Conservation (phyloP, 805 yeast species). For the Yamadazyma olivae region DNA sequence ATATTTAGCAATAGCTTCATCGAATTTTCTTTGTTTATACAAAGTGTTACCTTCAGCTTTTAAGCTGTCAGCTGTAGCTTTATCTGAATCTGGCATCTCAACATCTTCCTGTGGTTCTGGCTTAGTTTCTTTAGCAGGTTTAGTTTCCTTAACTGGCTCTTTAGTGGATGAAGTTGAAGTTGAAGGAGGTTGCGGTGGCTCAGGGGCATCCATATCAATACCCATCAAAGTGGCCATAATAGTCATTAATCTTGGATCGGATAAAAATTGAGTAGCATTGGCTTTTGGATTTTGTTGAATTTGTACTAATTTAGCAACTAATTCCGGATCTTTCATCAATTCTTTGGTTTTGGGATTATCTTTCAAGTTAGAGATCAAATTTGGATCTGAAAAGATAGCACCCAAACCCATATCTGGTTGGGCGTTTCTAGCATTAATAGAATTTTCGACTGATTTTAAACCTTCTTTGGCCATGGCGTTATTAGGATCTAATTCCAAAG, state of each 20-base stretch:
- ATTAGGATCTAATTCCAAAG: slow-evolving; percentile 72
- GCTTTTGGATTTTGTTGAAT: slow-evolving; percentile 73
- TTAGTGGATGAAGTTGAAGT: slow-evolving; percentile 10
- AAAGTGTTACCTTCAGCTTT: slow-evolving; percentile 84
- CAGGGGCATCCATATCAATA: slow-evolving; percentile 58
- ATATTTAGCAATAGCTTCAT: slow-evolving; percentile 86
- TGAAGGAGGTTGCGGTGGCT: slow-evolving; percentile 14
- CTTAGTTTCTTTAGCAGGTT: slow-evolving; percentile 14
- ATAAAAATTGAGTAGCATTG: slow-evolving; percentile 62
- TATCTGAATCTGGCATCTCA: slow-evolving; percentile 38
- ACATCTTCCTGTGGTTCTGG: slow-evolving; percentile 22
- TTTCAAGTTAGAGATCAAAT: slow-evolving; percentile 68
- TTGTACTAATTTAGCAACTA: slow-evolving; percentile 65
- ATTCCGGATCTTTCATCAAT: slow-evolving; percentile 80
- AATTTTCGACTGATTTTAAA: slow-evolving; percentile 62
- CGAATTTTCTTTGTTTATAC: slow-evolving; percentile 85
- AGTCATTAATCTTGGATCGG: slow-evolving; percentile 86
- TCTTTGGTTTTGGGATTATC: slow-evolving; percentile 85
- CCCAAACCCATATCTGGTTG: slow-evolving; percentile 76
- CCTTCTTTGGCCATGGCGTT: slow-evolving; percentile 91
- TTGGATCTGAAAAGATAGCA: slow-evolving; percentile 76
- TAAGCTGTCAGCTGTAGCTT: slow-evolving; percentile 58
- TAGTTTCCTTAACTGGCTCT: slow-evolving; percentile 5
- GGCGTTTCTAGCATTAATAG: slow-evolving; percentile 49
- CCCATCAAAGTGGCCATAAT: slow-evolving; percentile 85